phyloP scores from a whole-genome alignment of 768 basidiomycete species.

The Collybiopsis confluens region DNA sequence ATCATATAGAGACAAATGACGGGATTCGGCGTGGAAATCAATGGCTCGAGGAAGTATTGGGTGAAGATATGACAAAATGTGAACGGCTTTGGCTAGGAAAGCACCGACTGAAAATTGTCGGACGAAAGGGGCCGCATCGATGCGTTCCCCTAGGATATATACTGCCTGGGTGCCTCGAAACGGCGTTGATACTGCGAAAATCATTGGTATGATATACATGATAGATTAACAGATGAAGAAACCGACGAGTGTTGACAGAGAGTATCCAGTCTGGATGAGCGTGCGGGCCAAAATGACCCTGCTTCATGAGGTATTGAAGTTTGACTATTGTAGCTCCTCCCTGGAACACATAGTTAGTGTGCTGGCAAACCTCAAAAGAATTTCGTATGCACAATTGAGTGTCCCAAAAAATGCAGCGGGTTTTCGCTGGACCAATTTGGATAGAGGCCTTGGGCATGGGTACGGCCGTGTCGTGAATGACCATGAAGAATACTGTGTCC shows the following conservation, averaged over 20 bases:
- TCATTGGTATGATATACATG: not conserved
- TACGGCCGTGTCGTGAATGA: constrained; percentile 41
- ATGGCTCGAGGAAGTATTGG: constrained; percentile 34
- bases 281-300: constrained; percentile 36
- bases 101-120: constrained; percentile 36
- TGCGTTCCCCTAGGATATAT: constrained; percentile 39
- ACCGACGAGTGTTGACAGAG: constrained; percentile 39
- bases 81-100: constrained; percentile 32
- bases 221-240: not conserved
- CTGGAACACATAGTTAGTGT: constrained; percentile 18
- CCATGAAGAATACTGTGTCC: constrained; percentile 32
- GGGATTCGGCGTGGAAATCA: constrained; percentile 41
- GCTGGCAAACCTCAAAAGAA: not conserved
- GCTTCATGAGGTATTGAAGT: constrained; percentile 35
- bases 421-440: constrained; percentile 37
- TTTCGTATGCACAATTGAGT: constrained; percentile 34
- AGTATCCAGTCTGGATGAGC: constrained; percentile 41
- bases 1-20: constrained; percentile 35
- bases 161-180: constrained; percentile 46
- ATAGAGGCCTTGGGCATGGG: constrained; percentile 34
- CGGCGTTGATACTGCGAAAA: constrained; percentile 36
- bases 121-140: constrained; percentile 35
- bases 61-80: constrained; percentile 37
- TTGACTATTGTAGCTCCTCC: constrained; percentile 46
- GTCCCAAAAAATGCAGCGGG: constrained; percentile 47